Base-by-base conservation (phyloP, 2,329 filamentous ascomycete genomes). In the Aspergillus glaucus region DNA sequence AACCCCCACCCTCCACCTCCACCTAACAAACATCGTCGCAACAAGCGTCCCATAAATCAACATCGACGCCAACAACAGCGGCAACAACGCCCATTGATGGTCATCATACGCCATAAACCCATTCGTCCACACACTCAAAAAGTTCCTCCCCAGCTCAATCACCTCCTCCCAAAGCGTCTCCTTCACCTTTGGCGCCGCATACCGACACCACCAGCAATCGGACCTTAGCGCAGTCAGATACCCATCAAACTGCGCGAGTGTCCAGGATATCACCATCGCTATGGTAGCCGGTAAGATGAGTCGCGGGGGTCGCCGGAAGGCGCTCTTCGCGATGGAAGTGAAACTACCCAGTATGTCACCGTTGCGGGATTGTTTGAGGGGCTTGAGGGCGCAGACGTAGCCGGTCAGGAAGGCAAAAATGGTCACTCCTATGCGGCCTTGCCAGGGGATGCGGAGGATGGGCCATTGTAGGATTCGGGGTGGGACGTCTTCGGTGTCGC, bases 321-420 rank as follows among this genome's bases (percentile, higher is more conserved):
- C 76, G 47, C 75, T 77, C 54, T 77, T 77, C 22, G 75, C 74
- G 43, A 80, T 65, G 19, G 75, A 70, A 41, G 69, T 66, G 47
- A 79, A 69, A 6, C 76, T 70, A 3, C 65, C 72, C 12, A 67
- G 55, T 24, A 62, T 54, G 54, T 79, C 73, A 37, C 73, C 71
- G 7, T 72, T 68, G 30, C 75, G 73, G 17, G 74, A 72, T 41
- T 75, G 72, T 58, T 75, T 76, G 12, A 79, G 62, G 1, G 77
- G 77, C 58, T 79, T 79, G 50, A 79, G 67, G 24, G 76, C 76
- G 59, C 76, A 79, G 19, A 80, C 77, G 53, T 79, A 79, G 49
- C 77, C 77, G 1, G 77, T 79, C 46, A 80, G 64, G 54, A 80
- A 78, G 45, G 76, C 75, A 55, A 80, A 80, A 60, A 79, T 78